Evolutionary conservation across 257 asterid genomes (phyloP), one percentile per base, ranked within the genome.

Genomic region (Nicotiana obtusifolia): DNA sequence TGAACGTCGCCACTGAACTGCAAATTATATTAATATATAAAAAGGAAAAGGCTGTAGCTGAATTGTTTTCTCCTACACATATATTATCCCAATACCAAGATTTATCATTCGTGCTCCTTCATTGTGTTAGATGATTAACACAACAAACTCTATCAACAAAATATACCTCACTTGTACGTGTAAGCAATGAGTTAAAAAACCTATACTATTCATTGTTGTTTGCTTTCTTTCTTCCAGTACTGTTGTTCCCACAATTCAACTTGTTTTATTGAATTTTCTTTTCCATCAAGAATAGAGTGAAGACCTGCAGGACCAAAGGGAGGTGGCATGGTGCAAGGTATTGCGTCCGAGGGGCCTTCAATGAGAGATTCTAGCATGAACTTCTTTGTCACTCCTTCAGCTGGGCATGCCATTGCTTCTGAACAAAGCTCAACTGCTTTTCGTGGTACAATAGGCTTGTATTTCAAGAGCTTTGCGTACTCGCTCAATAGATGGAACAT

Each of bases 261-360:
- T 86, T 93, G 88, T 83, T 90, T 87, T 47, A 88, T 76, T 8
- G 91, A 86, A 4, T 49, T 73, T 14, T 86, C 85, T 83, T 81
- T 92, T 13, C 80, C 75, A 24, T 81, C 80, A 52, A 91, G 82
- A 80, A 90, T 81, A 19, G 91, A 86, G 71, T 84, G 93, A 61
- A 90, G 89, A 77, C 91, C 78, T 33, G 90, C 90, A 13, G 97
- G 94, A 60, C 79, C 87, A 68, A 83, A 89, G 16, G 98, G 96
- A 41, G 94, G 97, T 7, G 94, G 92, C 94, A 95, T 87, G 76
- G 85, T 71, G 81, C 98, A 95, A 0, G 98, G 93, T 24, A 84
- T 61, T 1, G 82, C 66, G 47, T 61, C 26, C 2, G 87, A 54
- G 30, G 97, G 95, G 10, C 92, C 88, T 47, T 77, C 83, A 7